Percentiles rank a stretch among this genome's conserved stretches.
phyloP scores from a whole-genome alignment of 1,139 yeast species.

The Sugiyamaella novakii region DNA sequence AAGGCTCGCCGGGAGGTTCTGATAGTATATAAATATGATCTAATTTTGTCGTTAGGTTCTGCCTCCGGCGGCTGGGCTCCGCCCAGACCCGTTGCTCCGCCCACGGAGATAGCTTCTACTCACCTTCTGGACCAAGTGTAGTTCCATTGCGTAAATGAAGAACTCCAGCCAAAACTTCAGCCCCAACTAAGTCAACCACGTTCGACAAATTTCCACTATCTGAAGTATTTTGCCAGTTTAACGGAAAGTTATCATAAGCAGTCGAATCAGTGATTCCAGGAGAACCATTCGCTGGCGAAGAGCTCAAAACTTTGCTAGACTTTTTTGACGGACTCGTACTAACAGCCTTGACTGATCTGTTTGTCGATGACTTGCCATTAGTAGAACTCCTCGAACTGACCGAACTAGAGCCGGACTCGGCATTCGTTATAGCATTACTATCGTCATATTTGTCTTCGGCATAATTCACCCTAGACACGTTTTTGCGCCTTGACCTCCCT shows the following conservation, averaged over 20 bases:
- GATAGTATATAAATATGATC: constrained; percentile 84
- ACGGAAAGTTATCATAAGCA: constrained; percentile 31
- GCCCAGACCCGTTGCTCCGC: constrained; percentile 11
- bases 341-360: constrained; percentile 7
- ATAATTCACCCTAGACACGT: constrained; percentile 36
- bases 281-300: constrained; percentile 4
- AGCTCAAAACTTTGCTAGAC: background rate
- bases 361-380: constrained; percentile 10
- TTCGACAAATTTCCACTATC: constrained; percentile 34
- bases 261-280: constrained; percentile 1
- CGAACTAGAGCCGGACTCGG: background rate
- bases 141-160: constrained; percentile 43
- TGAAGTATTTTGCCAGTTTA: constrained; percentile 42
- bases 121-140: constrained; percentile 40
- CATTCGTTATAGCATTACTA: background rate
- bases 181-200: constrained; percentile 47
- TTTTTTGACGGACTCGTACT: constrained; percentile 18
- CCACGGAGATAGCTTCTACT: constrained; percentile 16
- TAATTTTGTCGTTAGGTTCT: constrained; percentile 20
- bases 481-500: constrained; percentile 32
- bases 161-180: constrained; percentile 44
- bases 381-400: background rate
- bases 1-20: constrained; percentile 96
- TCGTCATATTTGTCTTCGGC: constrained; percentile 32
- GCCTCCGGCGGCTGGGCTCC: constrained; percentile 10